Percentiles rank a stretch among this genome's conserved stretches.
These are phyloP conservation scores for Dryas integrifolia DNA, from an alignment of 331 rosid species.

Conservation along the genomic window DNA sequence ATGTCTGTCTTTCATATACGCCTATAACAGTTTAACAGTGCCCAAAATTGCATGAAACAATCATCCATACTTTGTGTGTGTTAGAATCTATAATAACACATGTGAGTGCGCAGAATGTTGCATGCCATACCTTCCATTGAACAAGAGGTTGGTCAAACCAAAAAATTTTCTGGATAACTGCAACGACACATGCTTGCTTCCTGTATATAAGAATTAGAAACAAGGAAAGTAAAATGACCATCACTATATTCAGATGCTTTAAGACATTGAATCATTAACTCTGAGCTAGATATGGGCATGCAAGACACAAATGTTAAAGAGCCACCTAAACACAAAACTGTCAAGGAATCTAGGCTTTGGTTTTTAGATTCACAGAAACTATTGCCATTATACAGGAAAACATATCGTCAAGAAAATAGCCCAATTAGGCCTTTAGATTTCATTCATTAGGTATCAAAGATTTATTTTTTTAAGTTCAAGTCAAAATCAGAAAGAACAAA, in stretches of 20 bases:
- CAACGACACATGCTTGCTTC: slow-evolving; percentile 59
- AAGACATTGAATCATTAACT: background rate
- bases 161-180: slow-evolving; percentile 69
- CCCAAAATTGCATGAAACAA: slow-evolving; percentile 2
- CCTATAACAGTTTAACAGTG: background rate
- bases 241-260: background rate
- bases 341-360: background rate
- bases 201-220: slow-evolving; percentile 29
- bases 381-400: background rate
- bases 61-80: background rate
- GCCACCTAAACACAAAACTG: background rate
- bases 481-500: background rate
- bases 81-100: background rate
- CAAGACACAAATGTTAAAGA: background rate
- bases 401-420: background rate
- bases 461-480: background rate
- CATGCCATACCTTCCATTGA: slow-evolving; percentile 65
- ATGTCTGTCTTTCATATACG: background rate
- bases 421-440: background rate
- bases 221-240: background rate
- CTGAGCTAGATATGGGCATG: background rate
- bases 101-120: background rate
- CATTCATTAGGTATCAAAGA: background rate
- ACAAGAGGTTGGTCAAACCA: slow-evolving; percentile 64
- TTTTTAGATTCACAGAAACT: background rate